Evolutionary conservation across 1,284 basidiomycete species (phyloP).

Genomic region (Malassezia arunalokei): DNA sequence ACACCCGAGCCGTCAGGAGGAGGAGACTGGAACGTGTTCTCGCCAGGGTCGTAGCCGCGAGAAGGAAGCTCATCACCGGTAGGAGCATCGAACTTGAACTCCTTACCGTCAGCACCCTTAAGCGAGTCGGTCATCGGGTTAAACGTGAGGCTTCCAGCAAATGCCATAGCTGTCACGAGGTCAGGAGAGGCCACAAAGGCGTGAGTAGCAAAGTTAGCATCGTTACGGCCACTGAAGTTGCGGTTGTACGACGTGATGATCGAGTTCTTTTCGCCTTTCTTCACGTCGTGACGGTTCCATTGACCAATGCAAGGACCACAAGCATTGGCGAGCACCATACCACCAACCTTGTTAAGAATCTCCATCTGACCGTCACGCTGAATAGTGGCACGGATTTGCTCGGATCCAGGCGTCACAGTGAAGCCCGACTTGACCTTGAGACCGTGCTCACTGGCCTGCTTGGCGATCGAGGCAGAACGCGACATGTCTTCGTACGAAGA

Average conservation of each 20-base stretch:
- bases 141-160: conserved; percentile 85
- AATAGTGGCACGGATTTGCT: conserved; percentile 96
- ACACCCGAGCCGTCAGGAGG: conserved; percentile 73
- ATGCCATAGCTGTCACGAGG: conserved; percentile 91
- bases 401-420: conserved; percentile 94
- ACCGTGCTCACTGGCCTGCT: conserved; percentile 74
- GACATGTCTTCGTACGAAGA: conserved; percentile 99
- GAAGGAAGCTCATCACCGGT: conserved; percentile 83
- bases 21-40: conserved; percentile 93
- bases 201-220: conserved; percentile 97
- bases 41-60: conserved; percentile 84
- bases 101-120: conserved; percentile 79
- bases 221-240: conserved; percentile 99
- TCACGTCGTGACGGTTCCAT: conserved; percentile 91
- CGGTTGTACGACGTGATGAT: conserved; percentile 98
- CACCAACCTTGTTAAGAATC: conserved; percentile 74
- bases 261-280: conserved; percentile 89
- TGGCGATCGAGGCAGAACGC: conserved; percentile 83
- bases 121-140: conserved; percentile 90
- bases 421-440: conserved; percentile 82
- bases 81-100: conserved; percentile 90
- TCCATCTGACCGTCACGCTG: conserved; percentile 87
- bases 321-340: conserved; percentile 89
- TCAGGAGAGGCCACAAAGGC: conserved; percentile 97
- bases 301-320: conserved; percentile 99